Base-by-base conservation (phyloP, 2,329 filamentous ascomycete species). In the Colletotrichum higginsianum region DNA sequence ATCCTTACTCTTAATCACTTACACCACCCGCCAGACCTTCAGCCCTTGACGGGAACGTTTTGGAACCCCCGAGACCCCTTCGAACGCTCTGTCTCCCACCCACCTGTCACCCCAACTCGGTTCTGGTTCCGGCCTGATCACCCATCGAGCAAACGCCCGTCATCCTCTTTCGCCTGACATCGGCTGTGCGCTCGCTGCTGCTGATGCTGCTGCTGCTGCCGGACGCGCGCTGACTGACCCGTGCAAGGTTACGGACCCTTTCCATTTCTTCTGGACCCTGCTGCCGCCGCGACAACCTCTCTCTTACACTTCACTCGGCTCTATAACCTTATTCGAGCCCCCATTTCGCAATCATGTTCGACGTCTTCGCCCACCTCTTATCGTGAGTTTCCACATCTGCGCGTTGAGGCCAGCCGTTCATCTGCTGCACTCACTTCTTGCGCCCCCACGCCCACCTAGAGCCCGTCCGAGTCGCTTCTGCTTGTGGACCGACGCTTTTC, bases 281-380 rank as follows among this genome's bases (percentile, higher is more conserved):
- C 21, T 42, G 2, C 30, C 40, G n/a, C 30, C 35, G 18, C 26
- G 61, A 63, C 53, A 69, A 69, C 53, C 61, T 46, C 61, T 21
- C 23, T 70, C 53, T 49, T 66, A 60, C 61, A 61, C 47, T 40
- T 66, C 38, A 44, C 63, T 70, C 62, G 23, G 66, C 30, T 23
- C n/a, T 44, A 42, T 30, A 16, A 35, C 56, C 42, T 56, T 62
- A 60, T 61, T 42, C 65, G n/a, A 26, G 11, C 30, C 40, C 60
- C n/a, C 49, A 68, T 42, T 69, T 47, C 53, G 60, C 53, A 68
- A 83, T 67, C 82, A 94, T 95, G 92, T 94, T 95, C 79, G 91
- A 93, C 82, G 88, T 94, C 77, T 88, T 95, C 77, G 90, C 93
- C 77, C 93, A 94, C 83, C 85, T 94, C 77, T 85, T 95, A 81